A percentile compares a stretch with the other conserved stretches of the same genome.
Evolutionary conservation across 2,329 filamentous ascomycete genomes (phyloP).

Genomic region (Davidsoniella australis): DNA sequence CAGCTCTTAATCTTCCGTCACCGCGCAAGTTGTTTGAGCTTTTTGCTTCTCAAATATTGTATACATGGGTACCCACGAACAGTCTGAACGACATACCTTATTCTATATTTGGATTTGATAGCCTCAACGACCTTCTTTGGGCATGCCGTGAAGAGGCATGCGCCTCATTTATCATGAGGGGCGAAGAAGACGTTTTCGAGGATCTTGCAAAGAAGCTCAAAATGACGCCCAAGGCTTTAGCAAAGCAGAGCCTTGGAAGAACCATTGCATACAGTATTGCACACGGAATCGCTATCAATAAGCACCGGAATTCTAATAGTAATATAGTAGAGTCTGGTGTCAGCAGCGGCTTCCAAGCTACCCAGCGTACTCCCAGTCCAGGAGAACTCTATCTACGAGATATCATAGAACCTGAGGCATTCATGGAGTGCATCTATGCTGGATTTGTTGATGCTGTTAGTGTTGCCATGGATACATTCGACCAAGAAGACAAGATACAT

Average conservation of each 20-base stretch:
- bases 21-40: slow-evolving; percentile 60
- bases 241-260: slow-evolving; percentile 57
- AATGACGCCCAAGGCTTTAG: slow-evolving; percentile 35
- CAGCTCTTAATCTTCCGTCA: slow-evolving; percentile 43
- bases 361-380: neutral
- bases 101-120: slow-evolving; percentile 64
- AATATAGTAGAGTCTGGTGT: neutral
- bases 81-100: slow-evolving; percentile 60
- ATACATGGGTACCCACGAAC: slow-evolving; percentile 66
- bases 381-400: slow-evolving; percentile 21
- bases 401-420: slow-evolving; percentile 48
- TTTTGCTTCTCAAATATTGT: slow-evolving; percentile 78
- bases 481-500: slow-evolving; percentile 60
- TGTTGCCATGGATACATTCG: slow-evolving; percentile 57
- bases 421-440: slow-evolving; percentile 43
- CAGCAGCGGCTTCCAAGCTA: neutral
- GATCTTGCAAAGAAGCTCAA: slow-evolving; percentile 43
- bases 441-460: slow-evolving; percentile 65
- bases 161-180: slow-evolving; percentile 69
- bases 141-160: slow-evolving; percentile 62
- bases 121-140: slow-evolving; percentile 48
- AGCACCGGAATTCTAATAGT: slow-evolving; percentile 1
- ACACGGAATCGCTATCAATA: slow-evolving; percentile 23
- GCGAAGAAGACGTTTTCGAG: slow-evolving; percentile 44
- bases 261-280: slow-evolving; percentile 71